These are phyloP conservation scores for Cercospora sp. DNA, from an alignment of 2,329 filamentous ascomycete genomes.

Conservation along the genomic window DNA sequence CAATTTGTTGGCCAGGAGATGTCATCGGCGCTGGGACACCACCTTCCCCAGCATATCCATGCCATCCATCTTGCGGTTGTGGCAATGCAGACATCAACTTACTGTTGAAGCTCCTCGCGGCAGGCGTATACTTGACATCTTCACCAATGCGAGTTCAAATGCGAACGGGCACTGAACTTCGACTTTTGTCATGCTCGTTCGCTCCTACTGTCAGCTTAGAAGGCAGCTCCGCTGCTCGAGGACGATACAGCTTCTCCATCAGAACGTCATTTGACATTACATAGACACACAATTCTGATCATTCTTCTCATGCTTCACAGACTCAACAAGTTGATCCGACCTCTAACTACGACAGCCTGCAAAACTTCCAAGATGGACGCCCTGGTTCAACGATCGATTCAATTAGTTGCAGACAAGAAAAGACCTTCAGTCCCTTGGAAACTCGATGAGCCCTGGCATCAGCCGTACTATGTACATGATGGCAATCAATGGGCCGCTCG, in stretches of 20 bases:
- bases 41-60: background rate
- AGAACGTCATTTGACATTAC: background rate
- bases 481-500: conserved; percentile 22
- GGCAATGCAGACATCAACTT: background rate
- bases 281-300: background rate
- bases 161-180: background rate
- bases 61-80: background rate
- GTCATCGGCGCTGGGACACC: background rate
- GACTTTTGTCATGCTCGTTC: background rate
- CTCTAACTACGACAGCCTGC: background rate
- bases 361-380: conserved; percentile 19
- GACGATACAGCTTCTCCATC: background rate
- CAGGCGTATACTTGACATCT: background rate
- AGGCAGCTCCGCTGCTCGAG: background rate
- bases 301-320: background rate
- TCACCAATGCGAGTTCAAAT: background rate
- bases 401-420: conserved; percentile 23
- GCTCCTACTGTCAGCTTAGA: background rate
- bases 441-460: conserved; percentile 27
- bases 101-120: background rate
- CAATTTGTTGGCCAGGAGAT: conserved; percentile 4
- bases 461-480: conserved; percentile 25
- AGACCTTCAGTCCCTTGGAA: conserved; percentile 27
- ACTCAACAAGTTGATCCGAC: background rate
- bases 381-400: conserved; percentile 22